phyloP scores from a whole-genome alignment of 2,329 filamentous ascomycete species.

The Curvularia spicifera region DNA sequence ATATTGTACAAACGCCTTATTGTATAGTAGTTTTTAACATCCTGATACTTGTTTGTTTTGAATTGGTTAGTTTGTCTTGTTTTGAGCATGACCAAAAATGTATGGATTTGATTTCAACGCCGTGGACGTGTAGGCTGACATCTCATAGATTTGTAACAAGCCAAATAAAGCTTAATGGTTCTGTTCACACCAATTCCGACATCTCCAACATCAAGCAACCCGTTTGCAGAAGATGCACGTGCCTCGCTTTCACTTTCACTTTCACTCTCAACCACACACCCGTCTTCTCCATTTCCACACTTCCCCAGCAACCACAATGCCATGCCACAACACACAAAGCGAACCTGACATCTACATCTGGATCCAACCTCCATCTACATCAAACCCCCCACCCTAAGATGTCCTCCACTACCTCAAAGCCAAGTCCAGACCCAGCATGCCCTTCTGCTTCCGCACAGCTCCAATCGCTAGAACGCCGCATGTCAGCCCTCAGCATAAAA shows the following conservation, averaged over 20 bases:
- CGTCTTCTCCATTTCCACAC: not conserved
- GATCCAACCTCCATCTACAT: too few relatives aligned
- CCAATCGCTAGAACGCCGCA: not conserved
- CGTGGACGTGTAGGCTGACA: too few relatives aligned
- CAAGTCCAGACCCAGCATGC: not conserved
- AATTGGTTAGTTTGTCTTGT: too few relatives aligned
- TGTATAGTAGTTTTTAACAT: not conserved
- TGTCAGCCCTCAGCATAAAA: not conserved
- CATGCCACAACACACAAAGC: not conserved
- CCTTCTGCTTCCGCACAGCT: not conserved
- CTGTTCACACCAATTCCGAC: not conserved
- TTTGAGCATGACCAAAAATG: too few relatives aligned
- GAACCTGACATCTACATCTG: not conserved
- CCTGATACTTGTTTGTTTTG: too few relatives aligned
- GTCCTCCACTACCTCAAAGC: not conserved
- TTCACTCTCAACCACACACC: not conserved
- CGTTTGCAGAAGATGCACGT: not conserved
- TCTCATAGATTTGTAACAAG: too few relatives aligned
- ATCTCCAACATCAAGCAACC: not conserved
- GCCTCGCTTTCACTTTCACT: not conserved
- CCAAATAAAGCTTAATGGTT: too few relatives aligned
- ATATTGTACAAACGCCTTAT: too few relatives aligned
- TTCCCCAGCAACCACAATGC: not conserved
- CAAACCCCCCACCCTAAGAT: not conserved
- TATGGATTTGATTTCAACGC: too few relatives aligned